Percentiles rank a stretch among this genome's conserved stretches.
These are phyloP conservation scores for Exophiala spinifera DNA, from an alignment of 2,329 filamentous ascomycete genomes.

Conservation along the genomic window DNA sequence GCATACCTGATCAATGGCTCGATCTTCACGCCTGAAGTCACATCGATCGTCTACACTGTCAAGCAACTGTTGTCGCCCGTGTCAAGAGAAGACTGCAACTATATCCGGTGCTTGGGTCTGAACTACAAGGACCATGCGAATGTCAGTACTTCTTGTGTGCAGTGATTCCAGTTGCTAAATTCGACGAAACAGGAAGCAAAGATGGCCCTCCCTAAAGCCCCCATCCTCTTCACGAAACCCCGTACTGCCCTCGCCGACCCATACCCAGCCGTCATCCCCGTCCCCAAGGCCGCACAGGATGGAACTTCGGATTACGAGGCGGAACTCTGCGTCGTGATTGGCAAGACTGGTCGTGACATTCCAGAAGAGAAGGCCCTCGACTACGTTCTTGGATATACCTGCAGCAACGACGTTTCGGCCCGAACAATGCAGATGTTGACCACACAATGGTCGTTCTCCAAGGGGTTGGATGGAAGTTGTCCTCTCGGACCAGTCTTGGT, in stretches of 20 bases:
- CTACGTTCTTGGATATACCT: constrained; percentile 43
- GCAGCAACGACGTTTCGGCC: constrained; percentile 42
- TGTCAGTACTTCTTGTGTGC: constrained; percentile 8
- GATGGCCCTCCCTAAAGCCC: constrained; percentile 37
- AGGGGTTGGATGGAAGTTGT: constrained; percentile 43
- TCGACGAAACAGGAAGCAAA: constrained; percentile 33
- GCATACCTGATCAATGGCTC: constrained; percentile 37
- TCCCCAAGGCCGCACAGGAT: constrained; percentile 37
- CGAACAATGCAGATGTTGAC: constrained; percentile 39
- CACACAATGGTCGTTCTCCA: constrained; percentile 40
- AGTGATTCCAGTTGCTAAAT: too few relatives aligned
- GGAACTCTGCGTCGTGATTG: constrained; percentile 40
- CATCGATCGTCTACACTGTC: constrained; percentile 29
- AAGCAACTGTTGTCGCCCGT: constrained; percentile 30
- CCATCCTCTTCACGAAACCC: constrained; percentile 41
- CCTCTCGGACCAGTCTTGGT: constrained; percentile 38
- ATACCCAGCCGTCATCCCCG: constrained; percentile 31
- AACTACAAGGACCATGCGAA: constrained; percentile 45
- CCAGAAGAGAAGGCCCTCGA: constrained; percentile 37
- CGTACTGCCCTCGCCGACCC: constrained; percentile 37
- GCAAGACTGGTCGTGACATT: constrained; percentile 39
- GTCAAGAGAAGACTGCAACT: constrained; percentile 26
- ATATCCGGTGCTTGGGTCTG: constrained; percentile 47
- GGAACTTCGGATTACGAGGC: constrained; percentile 42
- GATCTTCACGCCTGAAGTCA: constrained; percentile 38